phyloP scores from a whole-genome alignment of 352 stramenopile species.

The Pythium volutum region DNA sequence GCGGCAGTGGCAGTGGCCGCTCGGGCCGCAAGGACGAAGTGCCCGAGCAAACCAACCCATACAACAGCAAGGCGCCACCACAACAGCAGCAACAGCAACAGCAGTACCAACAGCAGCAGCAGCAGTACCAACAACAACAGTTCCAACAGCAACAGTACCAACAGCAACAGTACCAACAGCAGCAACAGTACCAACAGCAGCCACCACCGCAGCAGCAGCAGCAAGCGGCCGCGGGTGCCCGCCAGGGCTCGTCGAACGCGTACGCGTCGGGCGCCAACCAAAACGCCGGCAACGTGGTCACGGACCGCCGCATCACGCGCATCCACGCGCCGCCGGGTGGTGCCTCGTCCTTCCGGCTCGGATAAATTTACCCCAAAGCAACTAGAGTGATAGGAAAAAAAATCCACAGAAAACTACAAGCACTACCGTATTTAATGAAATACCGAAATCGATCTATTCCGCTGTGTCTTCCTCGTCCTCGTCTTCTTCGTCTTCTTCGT shows the following conservation, averaged over 20 bases:
- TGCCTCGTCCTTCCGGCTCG: constrained; percentile 76
- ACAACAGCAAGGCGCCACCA: constrained; percentile 20
- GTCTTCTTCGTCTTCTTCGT: constrained; percentile 18
- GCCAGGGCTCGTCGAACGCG: constrained; percentile 71
- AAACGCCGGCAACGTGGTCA: constrained; percentile 90
- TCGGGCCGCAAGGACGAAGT: constrained; percentile 45
- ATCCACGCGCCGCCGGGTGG: constrained; percentile 88
- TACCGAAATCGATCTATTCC: constrained; percentile 26
- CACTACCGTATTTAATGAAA: neutral
- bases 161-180: constrained; percentile 18
- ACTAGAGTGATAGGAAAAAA: neutral
- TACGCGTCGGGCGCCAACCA: constrained; percentile 83
- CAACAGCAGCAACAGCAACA: constrained; percentile 6
- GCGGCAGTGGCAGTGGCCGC: constrained; percentile 29
- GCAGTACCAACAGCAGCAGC: constrained; percentile 27
- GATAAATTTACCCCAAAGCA: constrained; percentile 28
- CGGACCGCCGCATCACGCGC: constrained; percentile 84
- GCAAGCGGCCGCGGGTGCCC: neutral
- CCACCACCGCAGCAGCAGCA: constrained; percentile 20
- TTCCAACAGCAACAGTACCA: constrained; percentile 5
- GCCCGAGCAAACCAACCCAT: constrained; percentile 51
- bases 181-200: constrained; percentile 26
- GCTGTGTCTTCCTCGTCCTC: constrained; percentile 25
- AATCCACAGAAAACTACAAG: neutral
- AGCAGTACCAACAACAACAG: constrained; percentile 26